Evolutionary conservation across 768 basidiomycete species (phyloP).

Genomic region (Suillus weaverae): DNA sequence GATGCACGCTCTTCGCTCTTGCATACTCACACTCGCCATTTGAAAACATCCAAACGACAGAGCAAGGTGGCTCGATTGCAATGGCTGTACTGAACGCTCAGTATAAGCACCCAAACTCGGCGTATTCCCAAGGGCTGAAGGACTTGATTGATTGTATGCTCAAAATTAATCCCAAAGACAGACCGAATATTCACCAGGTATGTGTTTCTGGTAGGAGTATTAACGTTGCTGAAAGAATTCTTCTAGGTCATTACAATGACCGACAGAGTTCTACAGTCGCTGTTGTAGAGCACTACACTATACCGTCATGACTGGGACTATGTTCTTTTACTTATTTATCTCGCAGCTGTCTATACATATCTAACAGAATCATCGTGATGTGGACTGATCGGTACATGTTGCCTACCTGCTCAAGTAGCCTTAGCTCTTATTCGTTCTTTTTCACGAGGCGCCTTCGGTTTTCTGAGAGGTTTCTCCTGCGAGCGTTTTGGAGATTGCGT

Average conservation of each 20-base stretch:
- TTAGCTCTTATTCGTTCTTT: neutral
- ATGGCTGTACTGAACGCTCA: constrained; percentile 96
- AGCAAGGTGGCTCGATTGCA: constrained; percentile 94
- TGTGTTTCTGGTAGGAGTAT: constrained; percentile 13
- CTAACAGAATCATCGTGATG: neutral
- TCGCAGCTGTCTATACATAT: constrained; percentile 1
- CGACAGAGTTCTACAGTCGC: constrained; percentile 59
- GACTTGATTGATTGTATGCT: constrained; percentile 85
- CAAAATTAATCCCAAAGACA: constrained; percentile 74
- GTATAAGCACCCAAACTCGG: constrained; percentile 84
- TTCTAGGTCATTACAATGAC: constrained; percentile 66
- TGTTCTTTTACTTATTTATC: neutral
- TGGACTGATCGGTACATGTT: neutral
- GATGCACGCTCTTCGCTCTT: constrained; percentile 92
- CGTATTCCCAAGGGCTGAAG: constrained; percentile 83
- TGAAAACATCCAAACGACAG: constrained; percentile 87
- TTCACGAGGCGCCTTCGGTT: neutral
- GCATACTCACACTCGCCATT: constrained; percentile 97
- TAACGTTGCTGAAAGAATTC: constrained; percentile 8
- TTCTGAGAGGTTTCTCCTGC: neutral
- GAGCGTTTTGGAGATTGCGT: neutral
- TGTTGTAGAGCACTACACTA: constrained; percentile 38
- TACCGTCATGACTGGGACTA: neutral
- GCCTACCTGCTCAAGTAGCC: neutral
- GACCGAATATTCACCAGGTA: constrained; percentile 88